These are phyloP conservation scores for Dactylellina haptotyla DNA, from an alignment of 2,329 filamentous ascomycete species.

Conservation along the genomic window DNA sequence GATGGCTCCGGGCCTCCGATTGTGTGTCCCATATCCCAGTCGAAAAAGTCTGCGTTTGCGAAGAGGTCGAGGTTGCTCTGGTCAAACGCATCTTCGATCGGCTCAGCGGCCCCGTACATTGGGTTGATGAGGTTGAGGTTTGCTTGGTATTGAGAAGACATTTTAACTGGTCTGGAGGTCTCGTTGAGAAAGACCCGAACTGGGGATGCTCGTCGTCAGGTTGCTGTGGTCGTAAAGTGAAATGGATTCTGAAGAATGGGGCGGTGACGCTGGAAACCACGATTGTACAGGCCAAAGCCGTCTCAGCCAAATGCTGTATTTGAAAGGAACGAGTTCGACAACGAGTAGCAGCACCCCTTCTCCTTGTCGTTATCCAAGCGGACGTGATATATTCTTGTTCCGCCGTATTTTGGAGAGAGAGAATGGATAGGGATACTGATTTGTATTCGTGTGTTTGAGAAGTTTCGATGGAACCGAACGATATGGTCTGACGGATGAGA, in stretches of 20 bases:
- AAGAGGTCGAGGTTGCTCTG: constrained; percentile 80
- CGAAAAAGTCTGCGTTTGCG: constrained; percentile 83
- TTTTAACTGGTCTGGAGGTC: neutral
- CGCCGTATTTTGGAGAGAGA: too few relatives aligned
- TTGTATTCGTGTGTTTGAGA: too few relatives aligned
- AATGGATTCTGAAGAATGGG: neutral
- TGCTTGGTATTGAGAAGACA: constrained; percentile 41
- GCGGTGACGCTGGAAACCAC: too few relatives aligned
- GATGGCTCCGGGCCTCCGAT: constrained; percentile 51
- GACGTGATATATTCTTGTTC: too few relatives aligned
- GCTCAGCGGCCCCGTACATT: constrained; percentile 40
- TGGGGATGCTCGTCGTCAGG: neutral
- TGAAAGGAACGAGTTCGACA: too few relatives aligned
- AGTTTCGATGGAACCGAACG: too few relatives aligned
- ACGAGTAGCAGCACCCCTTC: too few relatives aligned
- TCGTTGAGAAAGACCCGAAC: too few relatives aligned
- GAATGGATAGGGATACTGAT: too few relatives aligned
- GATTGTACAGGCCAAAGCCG: too few relatives aligned
- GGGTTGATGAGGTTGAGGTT: constrained; percentile 54
- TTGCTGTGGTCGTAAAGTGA: neutral
- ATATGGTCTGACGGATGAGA: too few relatives aligned
- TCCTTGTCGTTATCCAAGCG: too few relatives aligned
- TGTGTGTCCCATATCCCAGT: constrained; percentile 74
- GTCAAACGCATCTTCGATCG: constrained; percentile 69
- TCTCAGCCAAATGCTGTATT: neutral